A percentile compares a stretch with the other conserved stretches of the same genome.
Conservation (phyloP, 768 basidiomycete species). For the Tricholoma sp. region DNA sequence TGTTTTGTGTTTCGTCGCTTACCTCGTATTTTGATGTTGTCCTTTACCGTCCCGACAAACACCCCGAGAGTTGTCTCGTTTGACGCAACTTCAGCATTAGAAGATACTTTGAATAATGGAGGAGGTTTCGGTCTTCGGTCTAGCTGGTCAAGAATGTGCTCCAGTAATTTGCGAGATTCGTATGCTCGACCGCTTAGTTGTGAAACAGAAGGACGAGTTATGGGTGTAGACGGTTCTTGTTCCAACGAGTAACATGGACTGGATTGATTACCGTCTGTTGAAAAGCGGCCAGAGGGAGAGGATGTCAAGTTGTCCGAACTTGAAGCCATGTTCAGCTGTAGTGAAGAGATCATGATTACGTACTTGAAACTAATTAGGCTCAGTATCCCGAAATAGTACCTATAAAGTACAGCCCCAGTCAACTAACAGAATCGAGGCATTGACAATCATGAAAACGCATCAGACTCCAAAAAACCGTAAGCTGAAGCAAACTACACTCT, state of each 20-base stretch:
- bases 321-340: too few species aligned
- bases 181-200: slow-evolving; percentile 20
- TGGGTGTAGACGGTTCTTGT: neutral
- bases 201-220: slow-evolving; percentile 18
- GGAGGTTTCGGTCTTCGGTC: slow-evolving; percentile 51
- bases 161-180: slow-evolving; percentile 67
- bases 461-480: neutral
- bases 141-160: slow-evolving; percentile 61
- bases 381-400: too few species aligned
- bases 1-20: slow-evolving; percentile 18
- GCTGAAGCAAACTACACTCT: neutral
- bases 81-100: slow-evolving; percentile 18
- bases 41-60: slow-evolving; percentile 41
- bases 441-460: neutral
- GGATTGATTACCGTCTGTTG: neutral
- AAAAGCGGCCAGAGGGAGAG: neutral
- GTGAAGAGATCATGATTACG: too few species aligned
- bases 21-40: slow-evolving; percentile 33
- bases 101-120: slow-evolving; percentile 40
- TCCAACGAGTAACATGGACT: neutral
- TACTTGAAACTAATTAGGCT: too few species aligned
- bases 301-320: neutral
- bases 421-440: too few species aligned
- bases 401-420: too few species aligned
- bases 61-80: slow-evolving; percentile 32